A percentile compares a stretch with the other conserved stretches of the same genome.
Evolutionary conservation across 139 green algal genomes (phyloP).

Genomic region (Chlorella sp.): DNA sequence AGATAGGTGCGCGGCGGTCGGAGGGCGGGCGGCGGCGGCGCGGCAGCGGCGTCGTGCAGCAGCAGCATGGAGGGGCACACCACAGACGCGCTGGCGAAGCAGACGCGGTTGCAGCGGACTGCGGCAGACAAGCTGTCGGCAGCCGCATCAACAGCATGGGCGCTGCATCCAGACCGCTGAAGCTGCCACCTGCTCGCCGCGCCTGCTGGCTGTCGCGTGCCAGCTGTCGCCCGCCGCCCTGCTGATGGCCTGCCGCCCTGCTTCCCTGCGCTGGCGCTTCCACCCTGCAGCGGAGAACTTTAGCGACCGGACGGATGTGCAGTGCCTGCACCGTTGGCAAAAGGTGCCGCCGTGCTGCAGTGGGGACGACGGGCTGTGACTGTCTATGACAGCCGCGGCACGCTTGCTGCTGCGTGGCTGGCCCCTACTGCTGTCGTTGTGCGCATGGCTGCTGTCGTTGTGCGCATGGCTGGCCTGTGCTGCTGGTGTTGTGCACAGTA

Average conservation of each 20-base stretch:
- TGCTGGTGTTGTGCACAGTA: no score
- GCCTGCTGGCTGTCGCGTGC: not conserved
- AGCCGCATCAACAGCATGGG: not conserved
- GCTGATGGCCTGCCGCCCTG: not conserved
- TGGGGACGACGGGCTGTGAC: no score
- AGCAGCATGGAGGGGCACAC: not conserved
- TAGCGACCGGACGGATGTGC: conserved; percentile 79
- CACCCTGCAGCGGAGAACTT: conserved; percentile 74
- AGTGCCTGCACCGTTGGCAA: conserved; percentile 91
- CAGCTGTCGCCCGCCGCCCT: not conserved
- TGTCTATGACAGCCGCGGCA: no score
- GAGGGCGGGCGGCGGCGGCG: not conserved
- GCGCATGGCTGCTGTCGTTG: no score
- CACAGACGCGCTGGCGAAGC: no score
- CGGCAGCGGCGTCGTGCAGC: not conserved
- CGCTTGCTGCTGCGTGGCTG: no score
- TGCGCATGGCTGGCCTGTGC: no score
- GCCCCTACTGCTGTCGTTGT: no score
- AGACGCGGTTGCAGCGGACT: no score
- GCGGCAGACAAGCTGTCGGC: no score
- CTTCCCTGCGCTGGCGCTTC: not conserved
- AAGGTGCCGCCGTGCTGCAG: conserved; percentile 52
- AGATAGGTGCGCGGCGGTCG: conserved; percentile 64
- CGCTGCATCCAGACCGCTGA: not conserved
- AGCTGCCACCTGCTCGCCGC: not conserved